These are phyloP conservation scores for Chlorencoelia australis DNA, from an alignment of 2,329 filamentous ascomycete genomes.

Conservation along the genomic window DNA sequence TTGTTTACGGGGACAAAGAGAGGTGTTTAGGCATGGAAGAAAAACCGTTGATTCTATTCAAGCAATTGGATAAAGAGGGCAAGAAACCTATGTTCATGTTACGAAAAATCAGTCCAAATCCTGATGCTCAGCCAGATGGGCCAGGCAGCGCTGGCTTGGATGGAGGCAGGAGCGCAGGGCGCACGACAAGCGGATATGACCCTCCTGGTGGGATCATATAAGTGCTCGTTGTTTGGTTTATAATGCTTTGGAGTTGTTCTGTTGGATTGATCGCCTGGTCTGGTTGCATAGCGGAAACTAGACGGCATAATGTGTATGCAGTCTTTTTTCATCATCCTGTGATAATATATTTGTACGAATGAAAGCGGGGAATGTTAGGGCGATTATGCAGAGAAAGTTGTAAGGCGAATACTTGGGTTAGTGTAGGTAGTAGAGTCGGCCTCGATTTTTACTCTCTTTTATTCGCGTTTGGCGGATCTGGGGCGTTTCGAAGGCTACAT, in stretches of 20 bases:
- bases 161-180: constrained; percentile 12
- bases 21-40: constrained; percentile 85
- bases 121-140: constrained; percentile 34
- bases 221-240: constrained; percentile 3
- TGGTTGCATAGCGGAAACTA: constrained; percentile 6
- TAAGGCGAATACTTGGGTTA: too few relatives aligned
- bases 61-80: constrained; percentile 92
- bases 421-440: too few relatives aligned
- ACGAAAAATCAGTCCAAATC: constrained; percentile 31
- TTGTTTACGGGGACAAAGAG: constrained; percentile 98
- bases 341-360: constrained; percentile 7
- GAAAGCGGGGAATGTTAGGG: too few relatives aligned
- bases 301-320: constrained; percentile 2
- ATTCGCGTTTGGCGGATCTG: too few relatives aligned
- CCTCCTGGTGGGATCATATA: constrained; percentile 28
- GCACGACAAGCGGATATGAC: constrained; percentile 18
- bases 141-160: constrained; percentile 10
- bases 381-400: too few relatives aligned
- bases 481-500: too few relatives aligned
- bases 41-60: constrained; percentile 90
- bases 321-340: too few relatives aligned
- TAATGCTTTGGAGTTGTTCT: constrained; percentile 6
- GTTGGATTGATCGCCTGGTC: too few relatives aligned
- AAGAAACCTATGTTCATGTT: constrained; percentile 88
- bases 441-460: too few relatives aligned